Evolutionary conservation across 306 rosid genomes (phyloP).

Genomic region (apple (Malus domestica)): DNA sequence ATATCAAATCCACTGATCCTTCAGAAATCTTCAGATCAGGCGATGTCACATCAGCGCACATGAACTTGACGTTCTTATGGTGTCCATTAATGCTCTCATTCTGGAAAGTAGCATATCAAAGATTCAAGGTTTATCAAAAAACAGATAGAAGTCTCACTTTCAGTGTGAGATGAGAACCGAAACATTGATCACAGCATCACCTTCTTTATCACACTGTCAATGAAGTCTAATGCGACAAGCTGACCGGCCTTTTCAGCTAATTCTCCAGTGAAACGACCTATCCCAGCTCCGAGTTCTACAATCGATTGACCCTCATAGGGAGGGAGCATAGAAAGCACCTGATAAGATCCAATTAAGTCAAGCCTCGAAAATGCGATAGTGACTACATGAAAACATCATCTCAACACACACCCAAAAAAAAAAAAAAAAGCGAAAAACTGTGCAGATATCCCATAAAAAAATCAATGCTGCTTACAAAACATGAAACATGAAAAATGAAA

Average conservation of each 20-base stretch:
- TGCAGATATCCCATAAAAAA: background rate
- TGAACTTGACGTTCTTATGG: constrained; percentile 68
- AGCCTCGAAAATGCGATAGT: background rate
- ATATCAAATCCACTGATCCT: constrained; percentile 65
- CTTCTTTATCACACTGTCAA: constrained; percentile 82
- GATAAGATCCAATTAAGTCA: background rate
- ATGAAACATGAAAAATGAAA: background rate
- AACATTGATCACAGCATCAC: constrained; percentile 23
- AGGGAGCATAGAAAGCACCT: constrained; percentile 81
- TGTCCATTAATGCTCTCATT: constrained; percentile 76
- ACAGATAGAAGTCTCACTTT: background rate
- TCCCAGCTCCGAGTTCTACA: constrained; percentile 92
- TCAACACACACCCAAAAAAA: background rate
- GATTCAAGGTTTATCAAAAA: background rate
- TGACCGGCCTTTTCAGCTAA: constrained; percentile 78
- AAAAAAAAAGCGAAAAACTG: background rate
- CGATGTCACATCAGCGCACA: constrained; percentile 94
- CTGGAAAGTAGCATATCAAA: constrained; percentile 31
- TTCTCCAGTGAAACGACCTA: constrained; percentile 89
- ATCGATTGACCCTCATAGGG: constrained; percentile 72
- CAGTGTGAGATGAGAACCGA: constrained; percentile 3
- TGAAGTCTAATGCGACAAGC: constrained; percentile 80
- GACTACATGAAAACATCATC: background rate
- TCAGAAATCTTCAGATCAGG: constrained; percentile 51
- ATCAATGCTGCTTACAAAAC: background rate